Base-by-base conservation (phyloP, 2,329 filamentous ascomycete species). In the Helotiales sp. region DNA sequence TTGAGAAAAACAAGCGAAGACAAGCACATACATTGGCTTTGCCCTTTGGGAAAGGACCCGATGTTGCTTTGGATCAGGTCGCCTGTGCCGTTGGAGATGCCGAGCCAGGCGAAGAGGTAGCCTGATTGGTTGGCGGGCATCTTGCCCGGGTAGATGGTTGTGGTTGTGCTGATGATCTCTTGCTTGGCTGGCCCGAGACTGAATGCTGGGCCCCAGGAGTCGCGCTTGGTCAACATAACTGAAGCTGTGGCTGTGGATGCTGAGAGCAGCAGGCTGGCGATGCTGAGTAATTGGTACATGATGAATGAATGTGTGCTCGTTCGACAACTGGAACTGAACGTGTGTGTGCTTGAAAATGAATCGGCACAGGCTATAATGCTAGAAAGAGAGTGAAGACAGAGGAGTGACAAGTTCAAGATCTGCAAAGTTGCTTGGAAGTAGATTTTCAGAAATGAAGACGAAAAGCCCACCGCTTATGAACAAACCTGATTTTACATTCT, bases 71-170 rank as follows among this genome's bases (percentile, higher is more conserved):
- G 69, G 20, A 76, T 69, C 30, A 76, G 62, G 62, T 76, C 74
- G 5, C 74, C 74, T 0, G 71, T 73, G 22, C 68, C 70, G 47
- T 75, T 75, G 47, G 69, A 71, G 30, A 76, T 70, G 20, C 74
- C 74, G 28, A 72, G 70, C 74, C 74, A 76, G 24, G 71, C 63
- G 63, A 73, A 76, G 10, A 76, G 66, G 22, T 67, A 70, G 13
- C 74, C 74, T 11, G 64, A 63, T 61, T 76, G 74, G 22, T 63
- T 69, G 10, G 69, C 50, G 10, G 74, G 74, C 68, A 72, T 74
- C 24, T 70, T 63, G 10, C 74, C 74, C 0, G 74, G 74, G 58
- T 73, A 75, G 17, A 74, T 73, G 20, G 74, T 76, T 28, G 72
- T 75, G 1, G 66, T 66, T 4, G 71, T 71, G 54, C 66, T 68